Evolutionary conservation across 345 rosid genomes (phyloP).

Genomic region (Bruguiera sexangula): DNA sequence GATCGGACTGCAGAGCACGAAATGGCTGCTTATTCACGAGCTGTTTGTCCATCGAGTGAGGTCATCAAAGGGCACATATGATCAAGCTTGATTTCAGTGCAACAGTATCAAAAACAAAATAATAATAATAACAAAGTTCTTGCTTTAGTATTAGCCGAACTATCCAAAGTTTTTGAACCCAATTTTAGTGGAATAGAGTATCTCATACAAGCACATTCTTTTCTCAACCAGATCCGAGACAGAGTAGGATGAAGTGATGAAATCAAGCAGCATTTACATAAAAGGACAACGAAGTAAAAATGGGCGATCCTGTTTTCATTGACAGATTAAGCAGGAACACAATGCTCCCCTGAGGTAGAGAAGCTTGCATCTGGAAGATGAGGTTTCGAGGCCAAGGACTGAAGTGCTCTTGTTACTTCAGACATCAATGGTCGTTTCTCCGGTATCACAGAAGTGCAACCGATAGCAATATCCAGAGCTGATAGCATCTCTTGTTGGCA

Average conservation of each 20-base stretch:
- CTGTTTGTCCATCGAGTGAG: no score
- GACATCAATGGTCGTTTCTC: conserved; percentile 76
- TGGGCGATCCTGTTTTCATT: neutral
- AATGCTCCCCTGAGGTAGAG: conserved; percentile 23
- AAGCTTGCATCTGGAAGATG: conserved; percentile 21
- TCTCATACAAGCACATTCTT: conserved; percentile 5
- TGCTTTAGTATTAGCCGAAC: neutral
- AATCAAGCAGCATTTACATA: conserved; percentile 14
- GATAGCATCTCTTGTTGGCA: conserved; percentile 57
- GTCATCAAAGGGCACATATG: no score
- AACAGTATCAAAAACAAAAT: neutral
- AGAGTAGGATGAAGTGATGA: conserved; percentile 3
- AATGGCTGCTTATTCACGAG: no score
- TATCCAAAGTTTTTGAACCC: conserved; percentile 1
- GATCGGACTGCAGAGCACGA: no score
- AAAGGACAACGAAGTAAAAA: conserved; percentile 5
- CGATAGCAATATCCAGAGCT: conserved; percentile 65
- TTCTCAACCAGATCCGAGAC: neutral
- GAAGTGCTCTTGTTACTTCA: conserved; percentile 64
- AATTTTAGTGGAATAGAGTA: neutral
- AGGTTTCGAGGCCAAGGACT: conserved; percentile 35
- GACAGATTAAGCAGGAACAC: conserved; percentile 9
- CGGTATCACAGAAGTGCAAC: conserved; percentile 71
- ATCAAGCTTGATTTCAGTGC: no score
- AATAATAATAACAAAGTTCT: neutral